Percentiles rank a stretch among this genome's conserved stretches.
These are phyloP conservation scores for Torrubiella hemipterigena DNA, from an alignment of 2,329 filamentous ascomycete species.

Conservation along the genomic window DNA sequence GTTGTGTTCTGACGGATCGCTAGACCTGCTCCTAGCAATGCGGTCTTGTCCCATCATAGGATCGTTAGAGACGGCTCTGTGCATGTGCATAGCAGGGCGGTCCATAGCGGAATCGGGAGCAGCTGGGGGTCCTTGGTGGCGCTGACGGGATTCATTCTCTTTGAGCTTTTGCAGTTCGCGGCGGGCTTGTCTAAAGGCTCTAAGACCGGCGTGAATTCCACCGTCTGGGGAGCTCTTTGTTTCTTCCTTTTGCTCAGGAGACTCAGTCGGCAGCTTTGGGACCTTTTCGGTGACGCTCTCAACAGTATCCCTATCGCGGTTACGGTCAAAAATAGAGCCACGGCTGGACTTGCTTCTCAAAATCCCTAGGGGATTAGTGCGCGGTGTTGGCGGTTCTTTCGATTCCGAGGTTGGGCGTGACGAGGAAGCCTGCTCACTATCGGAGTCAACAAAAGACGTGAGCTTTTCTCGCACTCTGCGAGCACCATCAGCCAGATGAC, in stretches of 20 bases:
- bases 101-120: slow-evolving; percentile 9
- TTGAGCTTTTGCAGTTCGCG: slow-evolving; percentile 44
- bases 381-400: slow-evolving; percentile 18
- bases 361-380: slow-evolving; percentile 48
- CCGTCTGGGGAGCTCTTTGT: too few relatives aligned
- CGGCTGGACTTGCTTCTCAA: slow-evolving; percentile 56
- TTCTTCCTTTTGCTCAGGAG: slow-evolving; percentile 25
- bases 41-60: slow-evolving; percentile 24
- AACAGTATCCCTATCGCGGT: slow-evolving; percentile 25
- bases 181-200: slow-evolving; percentile 44
- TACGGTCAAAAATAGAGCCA: slow-evolving; percentile 47
- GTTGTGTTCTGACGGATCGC: slow-evolving; percentile 30
- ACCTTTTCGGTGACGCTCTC: slow-evolving; percentile 37
- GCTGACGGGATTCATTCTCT: slow-evolving; percentile 36
- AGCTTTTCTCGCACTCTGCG: slow-evolving; percentile 62
- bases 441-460: slow-evolving; percentile 54
- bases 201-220: slow-evolving; percentile 39
- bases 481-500: slow-evolving; percentile 58
- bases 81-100: slow-evolving; percentile 15
- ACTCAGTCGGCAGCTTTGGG: slow-evolving; percentile 46
- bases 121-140: slow-evolving; percentile 20
- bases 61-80: slow-evolving; percentile 32
- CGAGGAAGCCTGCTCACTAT: slow-evolving; percentile 27
- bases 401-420: slow-evolving; percentile 18
- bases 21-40: slow-evolving; percentile 16